Percentiles rank a stretch among this genome's conserved stretches.
Conservation (phyloP, 2,329 filamentous ascomycete species). For the Fusarium domesticum region DNA sequence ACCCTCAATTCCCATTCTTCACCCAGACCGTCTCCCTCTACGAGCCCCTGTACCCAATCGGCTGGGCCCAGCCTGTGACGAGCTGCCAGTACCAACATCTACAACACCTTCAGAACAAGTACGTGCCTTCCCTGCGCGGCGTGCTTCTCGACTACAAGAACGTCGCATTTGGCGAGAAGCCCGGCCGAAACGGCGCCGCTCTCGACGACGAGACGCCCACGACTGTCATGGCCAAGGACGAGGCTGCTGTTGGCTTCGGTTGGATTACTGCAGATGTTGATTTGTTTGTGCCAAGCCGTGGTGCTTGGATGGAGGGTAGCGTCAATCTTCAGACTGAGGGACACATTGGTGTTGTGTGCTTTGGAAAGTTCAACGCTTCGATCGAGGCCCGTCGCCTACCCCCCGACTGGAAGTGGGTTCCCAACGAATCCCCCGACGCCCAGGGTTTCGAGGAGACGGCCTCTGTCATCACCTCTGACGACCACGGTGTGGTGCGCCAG, state of each 20-base stretch:
- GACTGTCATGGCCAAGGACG: constrained; percentile 59
- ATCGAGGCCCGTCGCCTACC: constrained; percentile 78
- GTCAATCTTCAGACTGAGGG: constrained; percentile 86
- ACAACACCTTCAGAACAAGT: constrained; percentile 70
- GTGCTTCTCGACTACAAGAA: constrained; percentile 74
- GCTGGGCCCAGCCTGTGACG: constrained; percentile 67
- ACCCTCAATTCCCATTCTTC: constrained; percentile 66
- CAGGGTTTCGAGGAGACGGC: constrained; percentile 42
- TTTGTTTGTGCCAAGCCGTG: constrained; percentile 72
- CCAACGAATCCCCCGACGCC: constrained; percentile 45
- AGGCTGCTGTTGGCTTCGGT: constrained; percentile 81
- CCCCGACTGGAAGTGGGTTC: constrained; percentile 74
- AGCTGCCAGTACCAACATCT: constrained; percentile 72
- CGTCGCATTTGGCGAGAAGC: constrained; percentile 59
- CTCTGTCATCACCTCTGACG: constrained; percentile 40
- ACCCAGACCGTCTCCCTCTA: constrained; percentile 78
- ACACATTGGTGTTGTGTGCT: constrained; percentile 84
- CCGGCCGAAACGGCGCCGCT: constrained; percentile 49
- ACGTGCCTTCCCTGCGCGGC: constrained; percentile 68
- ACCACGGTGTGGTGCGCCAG: constrained; percentile 53
- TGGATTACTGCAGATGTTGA: constrained; percentile 89
- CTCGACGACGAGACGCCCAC: constrained; percentile 48
- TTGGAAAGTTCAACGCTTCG: constrained; percentile 87
- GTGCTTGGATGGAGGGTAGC: constrained; percentile 72
- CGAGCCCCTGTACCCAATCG: constrained; percentile 68